Evolutionary conservation across 306 rosid species (phyloP).

Genomic region (Cucurbita maxima): DNA sequence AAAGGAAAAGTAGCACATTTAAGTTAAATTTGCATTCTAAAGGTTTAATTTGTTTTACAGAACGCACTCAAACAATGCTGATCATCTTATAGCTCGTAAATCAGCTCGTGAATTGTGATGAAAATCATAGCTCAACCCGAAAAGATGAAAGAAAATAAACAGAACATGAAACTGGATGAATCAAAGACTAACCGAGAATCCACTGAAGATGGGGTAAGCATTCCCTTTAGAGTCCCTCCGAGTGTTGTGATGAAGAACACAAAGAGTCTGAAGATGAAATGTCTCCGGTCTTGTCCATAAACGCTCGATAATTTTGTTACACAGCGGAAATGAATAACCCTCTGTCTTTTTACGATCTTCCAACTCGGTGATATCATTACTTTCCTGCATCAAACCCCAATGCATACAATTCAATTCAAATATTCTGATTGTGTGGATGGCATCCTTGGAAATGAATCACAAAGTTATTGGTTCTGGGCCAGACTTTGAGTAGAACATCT

Average conservation of each 20-base stretch:
- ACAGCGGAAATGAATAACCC: slow-evolving; percentile 59
- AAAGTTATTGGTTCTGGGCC: slow-evolving; percentile 32
- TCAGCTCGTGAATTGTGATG: not conserved
- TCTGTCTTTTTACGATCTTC: slow-evolving; percentile 20
- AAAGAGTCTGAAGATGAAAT: slow-evolving; percentile 56
- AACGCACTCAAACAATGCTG: not conserved
- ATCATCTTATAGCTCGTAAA: not conserved
- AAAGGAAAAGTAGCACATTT: not conserved
- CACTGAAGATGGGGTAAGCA: slow-evolving; percentile 45
- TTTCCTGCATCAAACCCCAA: slow-evolving; percentile 62
- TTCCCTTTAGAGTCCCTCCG: slow-evolving; percentile 40
- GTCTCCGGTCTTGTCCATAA: slow-evolving; percentile 46
- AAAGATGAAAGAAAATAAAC: not conserved
- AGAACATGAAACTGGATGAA: not conserved
- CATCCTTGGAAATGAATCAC: slow-evolving; percentile 23
- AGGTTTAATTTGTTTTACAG: not conserved
- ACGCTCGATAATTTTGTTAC: slow-evolving; percentile 42
- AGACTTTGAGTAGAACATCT: slow-evolving; percentile 50
- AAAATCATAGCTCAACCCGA: not conserved
- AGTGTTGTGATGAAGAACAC: slow-evolving; percentile 76
- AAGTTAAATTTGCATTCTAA: not conserved
- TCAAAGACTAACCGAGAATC: slow-evolving; percentile 48
- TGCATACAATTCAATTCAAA: slow-evolving; percentile 20
- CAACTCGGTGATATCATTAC: slow-evolving; percentile 14
- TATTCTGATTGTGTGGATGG: slow-evolving; percentile 11